A percentile compares a stretch with the other conserved stretches of the same genome.
Evolutionary conservation across 2,329 filamentous ascomycete species (phyloP).

Genomic region (Meredithiella fracta): DNA sequence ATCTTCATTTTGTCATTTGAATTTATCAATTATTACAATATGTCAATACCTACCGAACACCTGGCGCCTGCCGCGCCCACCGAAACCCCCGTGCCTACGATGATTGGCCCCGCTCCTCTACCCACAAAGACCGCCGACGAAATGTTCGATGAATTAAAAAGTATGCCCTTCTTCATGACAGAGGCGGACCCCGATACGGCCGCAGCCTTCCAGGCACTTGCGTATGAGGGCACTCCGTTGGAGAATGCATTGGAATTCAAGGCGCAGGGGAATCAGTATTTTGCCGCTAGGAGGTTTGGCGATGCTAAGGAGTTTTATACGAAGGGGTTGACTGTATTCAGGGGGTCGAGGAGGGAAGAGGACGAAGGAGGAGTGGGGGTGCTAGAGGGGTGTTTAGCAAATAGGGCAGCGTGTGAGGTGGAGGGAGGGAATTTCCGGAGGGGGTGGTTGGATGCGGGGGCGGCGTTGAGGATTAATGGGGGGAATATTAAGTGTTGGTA

Average conservation of each 20-base stretch:
- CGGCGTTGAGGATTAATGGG: constrained; percentile 62
- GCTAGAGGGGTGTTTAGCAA: constrained; percentile 65
- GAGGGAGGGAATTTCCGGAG: constrained; percentile 77
- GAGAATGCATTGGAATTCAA: constrained; percentile 78
- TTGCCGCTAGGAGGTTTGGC: constrained; percentile 52
- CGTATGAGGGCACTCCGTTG: constrained; percentile 77
- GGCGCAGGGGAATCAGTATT: constrained; percentile 81
- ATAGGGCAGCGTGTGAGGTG: constrained; percentile 79
- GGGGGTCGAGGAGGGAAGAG: constrained; percentile 35
- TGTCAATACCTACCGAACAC: not conserved
- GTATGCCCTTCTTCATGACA: constrained; percentile 86
- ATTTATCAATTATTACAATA: too few relatives aligned
- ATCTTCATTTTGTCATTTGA: too few relatives aligned
- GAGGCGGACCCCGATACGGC: constrained; percentile 71
- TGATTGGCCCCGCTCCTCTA: constrained; percentile 27
- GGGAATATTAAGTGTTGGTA: constrained; percentile 82
- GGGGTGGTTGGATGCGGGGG: constrained; percentile 70
- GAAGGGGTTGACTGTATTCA: constrained; percentile 62
- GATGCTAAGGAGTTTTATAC: constrained; percentile 87
- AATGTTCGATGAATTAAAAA: constrained; percentile 39
- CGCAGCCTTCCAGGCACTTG: constrained; percentile 75
- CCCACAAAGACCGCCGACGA: constrained; percentile 35
- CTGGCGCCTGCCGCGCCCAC: constrained; percentile 19
- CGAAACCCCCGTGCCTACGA: constrained; percentile 25
- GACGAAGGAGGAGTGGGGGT: constrained; percentile 42